Conservation (phyloP, 768 basidiomycete genomes). For the Russula foetens region DNA sequence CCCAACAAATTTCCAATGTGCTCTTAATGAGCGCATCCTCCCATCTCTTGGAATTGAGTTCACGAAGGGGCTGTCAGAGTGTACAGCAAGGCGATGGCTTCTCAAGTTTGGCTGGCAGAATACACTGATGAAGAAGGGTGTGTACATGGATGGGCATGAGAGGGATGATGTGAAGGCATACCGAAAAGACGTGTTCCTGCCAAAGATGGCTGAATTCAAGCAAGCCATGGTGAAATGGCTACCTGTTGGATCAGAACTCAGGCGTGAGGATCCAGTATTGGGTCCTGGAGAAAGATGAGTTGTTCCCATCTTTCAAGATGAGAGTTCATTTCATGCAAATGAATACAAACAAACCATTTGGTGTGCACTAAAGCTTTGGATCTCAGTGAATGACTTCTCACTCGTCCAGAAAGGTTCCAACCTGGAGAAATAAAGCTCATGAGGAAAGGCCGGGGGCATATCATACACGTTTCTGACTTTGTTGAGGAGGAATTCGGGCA, state of each 20-base stretch:
- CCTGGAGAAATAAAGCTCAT: background rate
- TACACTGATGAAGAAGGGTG: constrained; percentile 24
- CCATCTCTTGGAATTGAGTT: background rate
- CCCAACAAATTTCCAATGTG: background rate
- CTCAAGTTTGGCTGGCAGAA: constrained; percentile 28
- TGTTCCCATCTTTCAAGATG: background rate
- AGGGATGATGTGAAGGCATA: constrained; percentile 30
- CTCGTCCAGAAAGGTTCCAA: no score
- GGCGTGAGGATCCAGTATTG: background rate
- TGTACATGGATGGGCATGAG: constrained; percentile 19
- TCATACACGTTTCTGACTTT: no score
- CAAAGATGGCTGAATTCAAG: background rate
- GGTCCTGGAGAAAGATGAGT: background rate
- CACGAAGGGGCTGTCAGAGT: background rate
- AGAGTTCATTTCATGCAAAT: background rate
- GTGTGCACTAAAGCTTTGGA: background rate
- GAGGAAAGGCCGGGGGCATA: background rate
- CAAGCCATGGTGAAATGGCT: background rate
- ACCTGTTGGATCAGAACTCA: background rate
- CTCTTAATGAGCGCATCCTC: background rate
- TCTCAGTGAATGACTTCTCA: no score
- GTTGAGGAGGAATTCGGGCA: background rate
- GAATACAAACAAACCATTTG: background rate
- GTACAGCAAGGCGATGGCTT: constrained; percentile 35
- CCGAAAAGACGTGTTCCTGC: constrained; percentile 12